Evolutionary conservation across 768 basidiomycete genomes (phyloP), one percentile per base, ranked within the genome.

Genomic region (Agaricus sinodeliciosus): DNA sequence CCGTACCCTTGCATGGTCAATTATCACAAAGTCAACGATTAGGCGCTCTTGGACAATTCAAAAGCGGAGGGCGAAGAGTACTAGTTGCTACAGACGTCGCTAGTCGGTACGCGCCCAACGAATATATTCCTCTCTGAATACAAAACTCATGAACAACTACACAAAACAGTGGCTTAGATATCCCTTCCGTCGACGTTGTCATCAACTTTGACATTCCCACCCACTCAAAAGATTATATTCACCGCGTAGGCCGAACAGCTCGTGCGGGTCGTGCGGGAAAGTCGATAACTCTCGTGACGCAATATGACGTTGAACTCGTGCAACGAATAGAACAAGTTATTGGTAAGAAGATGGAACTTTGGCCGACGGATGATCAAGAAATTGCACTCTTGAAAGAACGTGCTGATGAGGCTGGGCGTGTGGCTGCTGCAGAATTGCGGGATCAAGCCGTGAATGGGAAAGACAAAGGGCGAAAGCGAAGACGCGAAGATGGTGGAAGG

Each of bases 221-320:
- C 0, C 91, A 98, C 66, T 97, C 94, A 13, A 98, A 99, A 73
- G 96, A 98, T 67, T 99, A 99, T 69, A 96, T 99, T 46, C 96
- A 99, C 65, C 84, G 96, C 41, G 96, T 99, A 9, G 96, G 96
- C 36, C 83, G 96, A 52, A 99, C 96, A 28, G 96, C 96, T 5
- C 87, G 96, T 63, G 96, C 96, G 2, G 96, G 96, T n/a, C 82
- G 96, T 40, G 84, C 93, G 1, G 96, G 96, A 41, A 97, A 97
- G 72, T 86, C 91, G 1, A 89, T 99, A 61, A 96, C 94, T n/a
- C 80, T 99, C 39, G 94, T 97, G 19, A 92, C 95, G 4, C 96
- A 99, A 69, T 99, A 98, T 67, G 96, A 99, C 59, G 93, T 99
- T 50, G 96, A 98, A 69, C 78, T 97, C 42, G 70, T 97, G 4